Percentiles rank a stretch among this genome's conserved stretches.
phyloP scores from a whole-genome alignment of 2,329 filamentous ascomycete genomes.

The Beauveria rudraprayagi region DNA sequence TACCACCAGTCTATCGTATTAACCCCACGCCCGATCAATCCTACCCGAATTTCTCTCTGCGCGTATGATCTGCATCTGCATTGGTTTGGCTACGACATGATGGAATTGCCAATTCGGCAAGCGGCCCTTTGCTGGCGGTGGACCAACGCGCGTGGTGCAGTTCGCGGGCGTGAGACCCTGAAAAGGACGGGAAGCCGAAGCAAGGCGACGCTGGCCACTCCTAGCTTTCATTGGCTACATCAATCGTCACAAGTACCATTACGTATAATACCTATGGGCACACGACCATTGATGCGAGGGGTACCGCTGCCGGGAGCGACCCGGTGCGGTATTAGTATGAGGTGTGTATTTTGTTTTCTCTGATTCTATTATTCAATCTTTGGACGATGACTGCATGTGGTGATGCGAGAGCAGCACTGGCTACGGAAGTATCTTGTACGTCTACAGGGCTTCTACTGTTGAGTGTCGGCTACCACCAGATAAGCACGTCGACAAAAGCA shows the following conservation, averaged over 20 bases:
- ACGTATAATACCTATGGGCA: background rate
- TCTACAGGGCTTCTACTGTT: background rate
- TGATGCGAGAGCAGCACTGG: background rate
- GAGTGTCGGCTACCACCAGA: too few species aligned
- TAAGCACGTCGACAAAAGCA: too few species aligned
- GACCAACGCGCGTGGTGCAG: background rate
- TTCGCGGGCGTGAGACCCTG: background rate
- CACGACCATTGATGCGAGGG: background rate
- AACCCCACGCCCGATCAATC: background rate
- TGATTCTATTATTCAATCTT: background rate
- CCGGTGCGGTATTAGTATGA: background rate
- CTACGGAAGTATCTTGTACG: background rate
- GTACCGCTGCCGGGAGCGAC: slow-evolving; percentile 7
- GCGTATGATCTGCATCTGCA: background rate
- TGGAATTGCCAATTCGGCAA: slow-evolving; percentile 4
- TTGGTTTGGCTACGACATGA: background rate
- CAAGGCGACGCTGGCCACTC: slow-evolving; percentile 9
- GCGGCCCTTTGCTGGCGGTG: background rate
- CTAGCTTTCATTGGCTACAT: background rate
- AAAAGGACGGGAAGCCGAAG: background rate
- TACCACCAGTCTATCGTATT: background rate
- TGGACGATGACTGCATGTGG: background rate
- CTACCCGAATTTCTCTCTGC: background rate
- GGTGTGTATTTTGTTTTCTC: background rate
- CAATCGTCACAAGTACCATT: background rate